Conservation (phyloP, 2,329 filamentous ascomycete genomes). For the Colletotrichum sp. region DNA sequence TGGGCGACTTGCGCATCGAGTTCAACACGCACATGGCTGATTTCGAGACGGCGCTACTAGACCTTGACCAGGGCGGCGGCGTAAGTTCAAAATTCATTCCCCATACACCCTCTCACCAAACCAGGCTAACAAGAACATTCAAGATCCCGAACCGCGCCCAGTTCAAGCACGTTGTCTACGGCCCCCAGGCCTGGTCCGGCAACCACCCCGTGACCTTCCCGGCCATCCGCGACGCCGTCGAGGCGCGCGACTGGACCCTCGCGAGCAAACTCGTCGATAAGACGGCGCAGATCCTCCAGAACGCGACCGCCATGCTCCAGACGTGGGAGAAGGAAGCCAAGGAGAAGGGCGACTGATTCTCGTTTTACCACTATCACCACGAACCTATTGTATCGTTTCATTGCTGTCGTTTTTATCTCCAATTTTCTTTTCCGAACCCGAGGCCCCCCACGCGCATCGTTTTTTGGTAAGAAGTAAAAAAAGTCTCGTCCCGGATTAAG, state of each 20-base stretch:
- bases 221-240: conserved; percentile 81
- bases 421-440: not conserved
- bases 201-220: conserved; percentile 62
- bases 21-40: conserved; percentile 80
- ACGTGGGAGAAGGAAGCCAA: not conserved
- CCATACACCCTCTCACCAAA: not conserved
- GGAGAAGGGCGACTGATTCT: not conserved
- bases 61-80: conserved; percentile 72
- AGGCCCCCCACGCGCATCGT: not conserved
- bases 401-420: not conserved
- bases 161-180: conserved; percentile 92
- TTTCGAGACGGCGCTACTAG: conserved; percentile 85
- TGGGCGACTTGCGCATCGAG: conserved; percentile 69
- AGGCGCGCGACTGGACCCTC: conserved; percentile 70
- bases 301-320: conserved; percentile 53
- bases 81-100: conserved; percentile 49
- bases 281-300: conserved; percentile 69
- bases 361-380: not conserved
- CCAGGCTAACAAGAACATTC: conserved; percentile 15
- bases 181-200: conserved; percentile 77
- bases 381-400: not conserved
- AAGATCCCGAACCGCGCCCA: conserved; percentile 88
- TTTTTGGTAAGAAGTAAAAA: not conserved
- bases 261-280: conserved; percentile 73
- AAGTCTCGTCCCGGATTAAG: not conserved